A percentile compares a stretch with the other conserved stretches of the same genome.
These are phyloP conservation scores for Caryopteris hybrid DNA, from an alignment of 305 asterid species.

Conservation along the genomic window DNA sequence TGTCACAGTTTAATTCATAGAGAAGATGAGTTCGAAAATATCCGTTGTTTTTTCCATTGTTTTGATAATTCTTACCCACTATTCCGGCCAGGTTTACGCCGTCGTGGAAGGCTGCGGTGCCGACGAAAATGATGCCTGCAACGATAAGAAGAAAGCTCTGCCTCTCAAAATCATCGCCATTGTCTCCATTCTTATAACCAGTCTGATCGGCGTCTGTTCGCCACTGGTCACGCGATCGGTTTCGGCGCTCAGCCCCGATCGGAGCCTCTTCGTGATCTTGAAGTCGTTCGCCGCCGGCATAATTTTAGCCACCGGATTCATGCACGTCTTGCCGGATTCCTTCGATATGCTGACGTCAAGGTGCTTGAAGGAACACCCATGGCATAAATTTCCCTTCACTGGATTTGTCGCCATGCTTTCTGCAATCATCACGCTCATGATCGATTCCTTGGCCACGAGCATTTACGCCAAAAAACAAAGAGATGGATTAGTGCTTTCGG, in stretches of 20 bases:
- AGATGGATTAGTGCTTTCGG: conserved; percentile 7
- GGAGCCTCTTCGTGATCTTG: conserved; percentile 41
- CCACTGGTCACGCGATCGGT: conserved; percentile 44
- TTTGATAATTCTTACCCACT: conserved; percentile 8
- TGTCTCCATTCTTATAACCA: conserved; percentile 34
- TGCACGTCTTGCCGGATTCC: conserved; percentile 70
- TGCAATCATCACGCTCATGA: conserved; percentile 46
- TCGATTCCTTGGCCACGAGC: conserved; percentile 62
- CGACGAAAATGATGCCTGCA: conserved; percentile 23
- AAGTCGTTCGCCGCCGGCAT: conserved; percentile 65
- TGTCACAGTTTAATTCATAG: neutral
- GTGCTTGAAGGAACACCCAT: conserved; percentile 44
- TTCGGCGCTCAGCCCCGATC: conserved; percentile 49
- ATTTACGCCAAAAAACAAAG: conserved; percentile 33
- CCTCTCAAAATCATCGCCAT: conserved; percentile 61
- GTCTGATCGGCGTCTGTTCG: conserved; percentile 55
- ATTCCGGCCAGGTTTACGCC: conserved; percentile 17
- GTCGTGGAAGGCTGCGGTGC: conserved; percentile 35
- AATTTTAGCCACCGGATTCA: conserved; percentile 59
- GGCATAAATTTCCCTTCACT: conserved; percentile 65
- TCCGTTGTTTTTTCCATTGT: neutral
- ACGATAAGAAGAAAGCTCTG: conserved; percentile 37
- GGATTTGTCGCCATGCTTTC: conserved; percentile 72
- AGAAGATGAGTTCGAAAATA: neutral
- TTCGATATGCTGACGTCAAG: conserved; percentile 50